Evolutionary conservation across 129 eudicot species (phyloP).

Genomic region (Flaveria brownii): DNA sequence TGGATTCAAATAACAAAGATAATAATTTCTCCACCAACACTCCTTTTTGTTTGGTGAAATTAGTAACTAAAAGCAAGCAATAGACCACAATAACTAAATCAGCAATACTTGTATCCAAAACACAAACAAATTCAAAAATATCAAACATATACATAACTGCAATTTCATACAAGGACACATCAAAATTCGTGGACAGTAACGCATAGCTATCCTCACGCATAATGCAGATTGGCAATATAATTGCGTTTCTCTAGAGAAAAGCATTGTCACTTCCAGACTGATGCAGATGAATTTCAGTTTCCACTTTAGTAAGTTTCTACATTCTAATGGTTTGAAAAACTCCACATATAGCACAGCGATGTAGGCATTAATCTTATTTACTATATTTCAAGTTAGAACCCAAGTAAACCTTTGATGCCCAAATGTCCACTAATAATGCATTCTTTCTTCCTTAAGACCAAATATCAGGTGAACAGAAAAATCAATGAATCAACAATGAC

Average conservation of each 20-base stretch:
- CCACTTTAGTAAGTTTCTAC: neutral
- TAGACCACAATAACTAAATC: neutral
- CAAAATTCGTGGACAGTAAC: neutral
- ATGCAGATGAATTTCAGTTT: slow-evolving; percentile 6
- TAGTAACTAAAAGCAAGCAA: neutral
- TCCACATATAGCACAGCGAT: neutral
- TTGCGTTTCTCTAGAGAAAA: neutral
- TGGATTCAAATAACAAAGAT: neutral
- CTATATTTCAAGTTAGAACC: neutral
- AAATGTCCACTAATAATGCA: neutral
- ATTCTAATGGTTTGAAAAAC: neutral
- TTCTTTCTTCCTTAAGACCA: slow-evolving; percentile 5
- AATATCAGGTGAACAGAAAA: neutral
- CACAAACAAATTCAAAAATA: neutral
- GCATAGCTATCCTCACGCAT: neutral
- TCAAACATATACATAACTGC: no score
- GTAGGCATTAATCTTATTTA: neutral
- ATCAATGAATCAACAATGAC: neutral
- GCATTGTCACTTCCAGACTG: neutral
- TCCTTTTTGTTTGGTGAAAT: slow-evolving; percentile 3
- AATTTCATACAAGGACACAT: neutral
- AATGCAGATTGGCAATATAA: neutral
- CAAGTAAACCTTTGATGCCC: neutral
- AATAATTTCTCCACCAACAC: neutral
- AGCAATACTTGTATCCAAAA: neutral